Base-by-base conservation (phyloP, 192 early-diverging fungal species). In the Pilaira anomala region DNA sequence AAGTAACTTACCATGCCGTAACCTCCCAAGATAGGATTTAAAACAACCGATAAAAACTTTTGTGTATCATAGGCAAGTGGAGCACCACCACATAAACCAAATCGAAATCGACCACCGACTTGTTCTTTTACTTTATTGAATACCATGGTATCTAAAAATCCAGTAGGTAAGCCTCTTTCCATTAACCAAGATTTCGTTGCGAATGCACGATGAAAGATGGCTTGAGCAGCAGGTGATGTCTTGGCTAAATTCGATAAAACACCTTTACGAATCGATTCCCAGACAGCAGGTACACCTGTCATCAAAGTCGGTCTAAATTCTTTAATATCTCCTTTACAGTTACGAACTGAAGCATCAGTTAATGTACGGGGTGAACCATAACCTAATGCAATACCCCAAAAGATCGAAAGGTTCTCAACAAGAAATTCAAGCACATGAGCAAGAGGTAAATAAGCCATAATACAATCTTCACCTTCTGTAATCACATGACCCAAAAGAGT, bases 81-180 rank as follows among this genome's bases (percentile, higher is more conserved):
- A n/a, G 96, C 96, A 60, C 96, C 96, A 73, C 93, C 94, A 3
- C 86, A 85, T 30, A 95, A 68, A 2, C 85, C 89, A 68, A 86
- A 85, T 67, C 87, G 82, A 45, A 98, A 75, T 33, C 88, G 78
- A 45, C 94, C 93, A 63, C 96, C 96, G 46, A 89, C 85, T 67
- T 88, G 87, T 56, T 80, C 83, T 74, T 87, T 84, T 69, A 96
- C 86, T 67, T 84, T 84, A 61, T 85, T 85, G 75, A 96, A 98
- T 22, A 98, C 83, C 16, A 91, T 69, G n/a, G 54, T 61, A 80
- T 96, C 93, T 46, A 91, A 76, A 33, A 86, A 69, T 44, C 76
- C 78, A 24, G 90, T 83, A n/a, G 92, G 84, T 16, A 90, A 72
- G 29, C 84, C 82, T 48, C 74, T 65, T 59, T 89, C 62, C 28